Evolutionary conservation across 805 yeast species (phyloP).

Genomic region (Kurtzmaniella cleridarum): DNA sequence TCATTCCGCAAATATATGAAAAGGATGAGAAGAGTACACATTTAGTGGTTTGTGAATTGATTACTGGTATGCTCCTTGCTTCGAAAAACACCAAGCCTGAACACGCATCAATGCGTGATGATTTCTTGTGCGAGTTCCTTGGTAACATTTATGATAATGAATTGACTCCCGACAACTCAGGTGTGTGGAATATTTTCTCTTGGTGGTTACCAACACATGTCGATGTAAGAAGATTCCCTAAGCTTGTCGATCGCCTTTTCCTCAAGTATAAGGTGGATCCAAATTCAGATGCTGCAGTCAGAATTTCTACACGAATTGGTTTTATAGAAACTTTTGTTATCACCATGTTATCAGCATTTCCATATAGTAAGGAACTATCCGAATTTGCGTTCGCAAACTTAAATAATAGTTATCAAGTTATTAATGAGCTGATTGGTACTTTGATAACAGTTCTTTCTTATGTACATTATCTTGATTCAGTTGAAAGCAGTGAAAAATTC

Average conservation of each 20-base stretch:
- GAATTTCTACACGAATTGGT: conserved; percentile 55
- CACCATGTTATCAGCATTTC: conserved; percentile 51
- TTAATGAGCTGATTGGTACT: conserved; percentile 63
- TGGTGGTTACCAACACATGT: conserved; percentile 69
- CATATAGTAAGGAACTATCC: conserved; percentile 41
- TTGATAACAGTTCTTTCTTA: conserved; percentile 45
- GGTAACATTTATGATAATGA: conserved; percentile 45
- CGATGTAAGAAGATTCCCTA: conserved; percentile 63
- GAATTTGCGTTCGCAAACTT: conserved; percentile 42
- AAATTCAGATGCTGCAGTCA: conserved; percentile 57
- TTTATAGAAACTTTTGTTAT: conserved; percentile 49
- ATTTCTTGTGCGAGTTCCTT: conserved; percentile 41
- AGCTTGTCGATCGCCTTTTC: conserved; percentile 37
- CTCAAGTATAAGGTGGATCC: conserved; percentile 42
- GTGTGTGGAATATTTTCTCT: conserved; percentile 69
- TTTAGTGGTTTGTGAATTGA: conserved; percentile 65
- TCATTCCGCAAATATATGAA: conserved; percentile 48
- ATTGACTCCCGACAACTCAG: conserved; percentile 66
- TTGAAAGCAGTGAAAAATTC: conserved; percentile 33
- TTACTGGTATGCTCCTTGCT: conserved; percentile 56
- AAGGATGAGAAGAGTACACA: conserved; percentile 71
- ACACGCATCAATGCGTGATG: conserved; percentile 35
- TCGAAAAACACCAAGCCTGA: conserved; percentile 37
- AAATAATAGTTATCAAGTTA: conserved; percentile 66
- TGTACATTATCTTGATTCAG: conserved; percentile 39